These are phyloP conservation scores for Fusarium fujikuroi DNA, from an alignment of 2,329 filamentous ascomycete species.

Conservation along the genomic window DNA sequence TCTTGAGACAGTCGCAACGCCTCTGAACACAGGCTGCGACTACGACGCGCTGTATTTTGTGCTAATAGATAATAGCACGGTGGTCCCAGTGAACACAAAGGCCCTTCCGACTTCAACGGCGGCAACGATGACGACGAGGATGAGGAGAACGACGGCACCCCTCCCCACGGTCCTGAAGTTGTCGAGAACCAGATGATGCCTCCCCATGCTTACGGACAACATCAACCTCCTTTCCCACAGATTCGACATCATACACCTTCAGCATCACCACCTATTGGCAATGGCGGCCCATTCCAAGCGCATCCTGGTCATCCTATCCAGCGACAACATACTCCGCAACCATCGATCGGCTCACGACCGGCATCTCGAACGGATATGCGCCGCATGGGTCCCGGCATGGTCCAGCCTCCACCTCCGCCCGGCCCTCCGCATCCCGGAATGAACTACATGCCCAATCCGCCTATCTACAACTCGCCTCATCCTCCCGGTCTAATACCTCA, in stretches of 20 bases:
- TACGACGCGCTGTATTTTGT: neutral
- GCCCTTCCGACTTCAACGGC: constrained; percentile 89
- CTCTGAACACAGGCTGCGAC: neutral
- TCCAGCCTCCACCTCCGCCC: constrained; percentile 64
- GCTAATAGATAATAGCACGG: constrained; percentile 73
- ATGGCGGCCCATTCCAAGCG: constrained; percentile 74
- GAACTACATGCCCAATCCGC: constrained; percentile 85
- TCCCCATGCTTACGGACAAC: constrained; percentile 74
- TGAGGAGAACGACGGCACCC: constrained; percentile 75
- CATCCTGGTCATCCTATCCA: constrained; percentile 54
- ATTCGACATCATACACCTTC: constrained; percentile 86
- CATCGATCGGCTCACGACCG: constrained; percentile 71
- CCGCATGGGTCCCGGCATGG: constrained; percentile 78
- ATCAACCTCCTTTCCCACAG: constrained; percentile 74
- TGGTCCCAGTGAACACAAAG: constrained; percentile 94
- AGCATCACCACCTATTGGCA: constrained; percentile 87
- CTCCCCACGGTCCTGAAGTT: constrained; percentile 71
- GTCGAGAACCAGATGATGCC: constrained; percentile 71
- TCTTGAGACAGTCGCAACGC: constrained; percentile 8
- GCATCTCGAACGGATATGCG: constrained; percentile 83
- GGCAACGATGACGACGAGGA: constrained; percentile 88
- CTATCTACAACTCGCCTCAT: constrained; percentile 77
- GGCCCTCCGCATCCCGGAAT: constrained; percentile 71
- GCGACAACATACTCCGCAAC: constrained; percentile 84
- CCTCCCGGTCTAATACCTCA: constrained; percentile 39